Evolutionary conservation across 805 yeast species (phyloP), one percentile per base, ranked within the genome.

Genomic region (Spencermartinsiella europaea): DNA sequence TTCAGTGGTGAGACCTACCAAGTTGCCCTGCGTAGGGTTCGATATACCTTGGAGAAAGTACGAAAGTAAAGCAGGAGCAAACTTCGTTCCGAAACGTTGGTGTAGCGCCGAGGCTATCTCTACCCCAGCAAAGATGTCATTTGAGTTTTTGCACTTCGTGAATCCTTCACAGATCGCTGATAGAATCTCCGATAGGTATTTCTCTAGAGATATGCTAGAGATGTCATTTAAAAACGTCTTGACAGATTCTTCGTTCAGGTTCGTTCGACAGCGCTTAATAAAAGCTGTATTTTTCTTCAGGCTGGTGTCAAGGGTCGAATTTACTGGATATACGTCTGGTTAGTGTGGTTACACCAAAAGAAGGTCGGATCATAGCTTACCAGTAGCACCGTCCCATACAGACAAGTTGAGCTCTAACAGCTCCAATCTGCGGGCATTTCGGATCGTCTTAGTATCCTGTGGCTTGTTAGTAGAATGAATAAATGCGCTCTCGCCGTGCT

Each of bases 221-320:
- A 89, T 72, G 48, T 87, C 95, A 44, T 77, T 75, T 34, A 86
- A 48, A 1, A 85, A 63, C 5, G 72, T 60, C 1, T 60, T 54
- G 46, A 64, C 63, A 34, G 73, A 72, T 4, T 82, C 90, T 34
- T 72, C 73, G 34, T 69, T 74, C 20, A 88, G 63, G 1, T 81
- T 70, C 2, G 75, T 69, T 52, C 81, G 74, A 43, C 89, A 60
- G 55, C 83, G 83, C 60, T 81, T 84, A 42, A 88, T 80, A 58
- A 86, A 85, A 0, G 88, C 83, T 2, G 87, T 63, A 41, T 90
- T 86, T 62, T 83, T 85, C 69, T 89, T 89, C 53, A 89, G 69
- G 47, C 90, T 83, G 0, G 95, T 70, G 60, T 89, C 96, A 28
- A 44, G 51, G 15, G 40, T 47, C 21, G 34, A 51, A 7, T 40